Conservation (phyloP, 345 rosid species). For the Turritis glabra region DNA sequence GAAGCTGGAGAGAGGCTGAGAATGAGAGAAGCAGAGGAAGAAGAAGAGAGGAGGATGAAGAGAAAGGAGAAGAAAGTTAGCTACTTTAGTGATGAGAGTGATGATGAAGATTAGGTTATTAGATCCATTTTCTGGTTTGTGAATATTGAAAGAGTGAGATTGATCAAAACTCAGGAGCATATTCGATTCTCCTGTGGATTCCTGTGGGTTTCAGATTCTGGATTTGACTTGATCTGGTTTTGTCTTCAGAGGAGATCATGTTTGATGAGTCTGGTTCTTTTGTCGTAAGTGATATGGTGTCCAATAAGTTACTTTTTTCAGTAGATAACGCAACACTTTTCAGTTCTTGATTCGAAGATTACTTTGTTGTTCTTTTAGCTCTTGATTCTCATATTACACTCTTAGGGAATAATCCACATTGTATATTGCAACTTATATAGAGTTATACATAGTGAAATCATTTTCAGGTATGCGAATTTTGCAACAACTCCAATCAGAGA, state of each 20-base stretch:
- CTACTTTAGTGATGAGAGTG: slow-evolving; percentile 98
- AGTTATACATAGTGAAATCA: background rate
- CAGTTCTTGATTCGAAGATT: background rate
- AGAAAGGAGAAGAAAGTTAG: slow-evolving; percentile 66
- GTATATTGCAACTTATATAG: background rate
- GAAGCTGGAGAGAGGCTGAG: slow-evolving; percentile 77
- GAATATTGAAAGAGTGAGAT: slow-evolving; percentile 6
- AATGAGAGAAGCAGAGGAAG: slow-evolving; percentile 43
- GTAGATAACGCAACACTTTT: background rate
- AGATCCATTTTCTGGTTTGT: slow-evolving; percentile 10
- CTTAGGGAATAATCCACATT: background rate
- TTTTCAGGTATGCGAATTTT: background rate
- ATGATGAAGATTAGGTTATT: slow-evolving; percentile 54
- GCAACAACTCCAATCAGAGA: background rate
- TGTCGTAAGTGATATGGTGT: background rate
- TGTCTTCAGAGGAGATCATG: background rate
- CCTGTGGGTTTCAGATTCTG: background rate
- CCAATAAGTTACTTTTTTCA: slow-evolving; percentile 1
- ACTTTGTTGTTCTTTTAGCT: background rate
- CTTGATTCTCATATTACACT: background rate
- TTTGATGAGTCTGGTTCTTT: slow-evolving; percentile 11
- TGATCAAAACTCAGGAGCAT: background rate
- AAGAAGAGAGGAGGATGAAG: slow-evolving; percentile 48
- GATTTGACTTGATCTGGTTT: background rate
- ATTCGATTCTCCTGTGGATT: background rate